These are phyloP conservation scores for Geum urbanum DNA, from an alignment of 306 rosid genomes.

Conservation along the genomic window DNA sequence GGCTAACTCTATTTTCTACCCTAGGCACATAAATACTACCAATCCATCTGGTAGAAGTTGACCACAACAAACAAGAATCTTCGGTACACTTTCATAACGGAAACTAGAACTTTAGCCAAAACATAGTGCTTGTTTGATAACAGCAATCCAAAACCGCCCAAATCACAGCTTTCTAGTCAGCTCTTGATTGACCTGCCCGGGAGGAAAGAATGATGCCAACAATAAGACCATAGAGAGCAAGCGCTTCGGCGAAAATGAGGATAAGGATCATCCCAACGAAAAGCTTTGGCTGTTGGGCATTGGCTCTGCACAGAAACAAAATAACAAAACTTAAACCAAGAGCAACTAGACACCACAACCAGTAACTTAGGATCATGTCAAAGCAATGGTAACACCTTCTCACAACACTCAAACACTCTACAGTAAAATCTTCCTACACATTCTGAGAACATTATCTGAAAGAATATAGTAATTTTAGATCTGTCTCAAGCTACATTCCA, in stretches of 20 bases:
- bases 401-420: background rate
- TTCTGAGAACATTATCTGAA: background rate
- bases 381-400: too few species aligned
- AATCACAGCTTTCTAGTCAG: constrained; percentile 31
- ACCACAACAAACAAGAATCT: constrained; percentile 25
- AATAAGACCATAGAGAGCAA: constrained; percentile 55
- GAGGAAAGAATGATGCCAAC: constrained; percentile 63
- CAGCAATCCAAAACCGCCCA: constrained; percentile 2
- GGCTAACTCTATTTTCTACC: constrained; percentile 26
- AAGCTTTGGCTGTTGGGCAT: constrained; percentile 62
- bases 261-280: constrained; percentile 63
- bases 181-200: constrained; percentile 60
- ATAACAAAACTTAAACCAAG: background rate
- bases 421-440: background rate
- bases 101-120: background rate
- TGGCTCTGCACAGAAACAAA: constrained; percentile 37
- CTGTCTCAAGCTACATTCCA: background rate
- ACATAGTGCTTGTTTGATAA: background rate
- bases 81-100: constrained; percentile 1
- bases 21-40: constrained; percentile 11
- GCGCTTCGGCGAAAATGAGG: constrained; percentile 59
- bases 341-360: background rate
- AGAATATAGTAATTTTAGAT: background rate
- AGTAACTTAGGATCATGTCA: background rate
- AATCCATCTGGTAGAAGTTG: constrained; percentile 11